These are phyloP conservation scores for Pseudomonodictys pantanalensis DNA, from an alignment of 495 filamentous ascomycete genomes.

Conservation along the genomic window DNA sequence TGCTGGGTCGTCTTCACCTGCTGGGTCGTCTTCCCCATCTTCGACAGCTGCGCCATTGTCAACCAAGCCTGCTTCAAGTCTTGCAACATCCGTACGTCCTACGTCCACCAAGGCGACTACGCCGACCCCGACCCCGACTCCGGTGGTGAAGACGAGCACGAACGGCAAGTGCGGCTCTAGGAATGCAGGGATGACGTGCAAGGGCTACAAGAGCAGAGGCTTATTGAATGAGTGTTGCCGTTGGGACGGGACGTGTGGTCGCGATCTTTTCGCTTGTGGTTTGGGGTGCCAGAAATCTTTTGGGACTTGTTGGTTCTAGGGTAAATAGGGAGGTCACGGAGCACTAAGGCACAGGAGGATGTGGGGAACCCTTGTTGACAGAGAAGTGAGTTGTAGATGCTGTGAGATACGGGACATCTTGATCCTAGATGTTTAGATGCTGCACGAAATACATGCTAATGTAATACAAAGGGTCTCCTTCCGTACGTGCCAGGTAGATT, in stretches of 20 bases:
- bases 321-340: too few species aligned
- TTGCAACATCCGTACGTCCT: neutral
- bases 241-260: neutral
- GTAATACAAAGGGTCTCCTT: too few species aligned
- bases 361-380: too few species aligned
- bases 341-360: too few species aligned
- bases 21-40: neutral
- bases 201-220: neutral
- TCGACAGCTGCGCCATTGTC: neutral
- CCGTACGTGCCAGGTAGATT: too few species aligned
- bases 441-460: too few species aligned
- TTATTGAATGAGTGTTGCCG: constrained; percentile 7
- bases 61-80: neutral
- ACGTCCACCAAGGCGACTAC: neutral
- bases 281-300: constrained; percentile 16
- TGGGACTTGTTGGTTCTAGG: constrained; percentile 10
- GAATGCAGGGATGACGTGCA: neutral
- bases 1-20: neutral
- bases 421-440: too few species aligned
- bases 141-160: neutral
- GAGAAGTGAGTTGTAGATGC: too few species aligned
- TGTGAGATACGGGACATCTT: too few species aligned
- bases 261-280: neutral
- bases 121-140: neutral
- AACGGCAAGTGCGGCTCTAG: constrained; percentile 11